These are phyloP conservation scores for Collariella sp. DNA, from an alignment of 495 filamentous ascomycete species.

Conservation along the genomic window DNA sequence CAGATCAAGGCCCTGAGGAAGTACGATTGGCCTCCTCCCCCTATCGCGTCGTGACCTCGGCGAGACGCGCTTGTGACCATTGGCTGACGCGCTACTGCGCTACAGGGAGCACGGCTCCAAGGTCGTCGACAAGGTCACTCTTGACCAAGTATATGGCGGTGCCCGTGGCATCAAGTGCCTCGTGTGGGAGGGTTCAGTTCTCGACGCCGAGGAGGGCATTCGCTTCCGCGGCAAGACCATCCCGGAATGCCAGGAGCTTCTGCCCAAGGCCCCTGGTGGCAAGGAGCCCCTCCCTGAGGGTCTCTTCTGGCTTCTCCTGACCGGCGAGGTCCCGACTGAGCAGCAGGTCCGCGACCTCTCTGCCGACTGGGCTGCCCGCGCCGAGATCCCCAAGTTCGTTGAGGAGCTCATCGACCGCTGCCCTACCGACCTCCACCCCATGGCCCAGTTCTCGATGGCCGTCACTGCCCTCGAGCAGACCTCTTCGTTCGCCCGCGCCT, in stretches of 20 bases:
- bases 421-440: slow-evolving; percentile 96
- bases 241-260: slow-evolving; percentile 93
- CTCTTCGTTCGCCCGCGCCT: slow-evolving; percentile 93
- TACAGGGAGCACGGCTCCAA: slow-evolving; percentile 84
- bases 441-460: slow-evolving; percentile 98
- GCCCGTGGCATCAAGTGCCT: slow-evolving; percentile 97
- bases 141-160: slow-evolving; percentile 98
- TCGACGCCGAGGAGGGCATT: slow-evolving; percentile 97
- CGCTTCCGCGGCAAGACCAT: slow-evolving; percentile 98
- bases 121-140: slow-evolving; percentile 93
- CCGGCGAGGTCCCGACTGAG: slow-evolving; percentile 91
- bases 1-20: slow-evolving; percentile 97
- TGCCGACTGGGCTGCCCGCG: slow-evolving; percentile 96
- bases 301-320: slow-evolving; percentile 99
- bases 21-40: slow-evolving; percentile 42
- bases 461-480: slow-evolving; percentile 97
- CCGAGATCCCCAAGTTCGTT: slow-evolving; percentile 91
- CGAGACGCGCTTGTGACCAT: background rate
- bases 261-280: slow-evolving; percentile 93
- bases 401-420: slow-evolving; percentile 99
- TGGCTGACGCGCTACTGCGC: slow-evolving; percentile 12
- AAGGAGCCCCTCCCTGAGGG: slow-evolving; percentile 95
- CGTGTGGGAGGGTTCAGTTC: slow-evolving; percentile 98
- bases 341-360: slow-evolving; percentile 97
- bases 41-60: background rate